phyloP scores from a whole-genome alignment of 2,329 filamentous ascomycete genomes.

The Fusarium brevicatenulatum region DNA sequence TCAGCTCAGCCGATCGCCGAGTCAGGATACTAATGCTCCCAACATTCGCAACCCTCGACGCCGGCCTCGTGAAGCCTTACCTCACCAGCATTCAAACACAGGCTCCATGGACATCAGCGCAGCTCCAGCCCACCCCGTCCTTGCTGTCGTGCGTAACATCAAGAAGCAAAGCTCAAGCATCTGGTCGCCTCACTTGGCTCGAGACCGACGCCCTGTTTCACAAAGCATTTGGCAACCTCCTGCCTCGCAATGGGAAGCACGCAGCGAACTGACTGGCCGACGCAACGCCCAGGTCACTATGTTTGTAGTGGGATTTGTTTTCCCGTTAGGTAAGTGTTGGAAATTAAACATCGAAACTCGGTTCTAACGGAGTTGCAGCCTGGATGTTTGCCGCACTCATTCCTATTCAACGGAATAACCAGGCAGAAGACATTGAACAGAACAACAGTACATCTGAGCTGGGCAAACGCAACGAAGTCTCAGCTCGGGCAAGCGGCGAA shows the following conservation, averaged over 20 bases:
- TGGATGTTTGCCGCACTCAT: slow-evolving; percentile 85
- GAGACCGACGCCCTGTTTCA: slow-evolving; percentile 67
- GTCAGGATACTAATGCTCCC: slow-evolving; percentile 59
- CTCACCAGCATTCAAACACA: slow-evolving; percentile 21
- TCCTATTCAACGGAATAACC: slow-evolving; percentile 71
- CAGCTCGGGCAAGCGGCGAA: slow-evolving; percentile 48
- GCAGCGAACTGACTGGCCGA: slow-evolving; percentile 69
- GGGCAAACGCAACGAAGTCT: slow-evolving; percentile 50
- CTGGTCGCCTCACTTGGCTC: slow-evolving; percentile 78
- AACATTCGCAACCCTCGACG: slow-evolving; percentile 59
- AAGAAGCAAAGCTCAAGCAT: slow-evolving; percentile 67
- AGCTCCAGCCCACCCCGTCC: slow-evolving; percentile 44
- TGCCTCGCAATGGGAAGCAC: slow-evolving; percentile 71
- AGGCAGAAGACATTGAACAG: slow-evolving; percentile 62
- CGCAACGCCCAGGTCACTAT: slow-evolving; percentile 79
- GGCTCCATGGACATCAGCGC: slow-evolving; percentile 59
- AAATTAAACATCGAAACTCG: neutral
- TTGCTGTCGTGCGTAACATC: slow-evolving; percentile 44
- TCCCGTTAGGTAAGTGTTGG: slow-evolving; percentile 71
- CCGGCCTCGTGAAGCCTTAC: slow-evolving; percentile 52
- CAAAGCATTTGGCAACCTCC: slow-evolving; percentile 79
- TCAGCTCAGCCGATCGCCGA: slow-evolving; percentile 59
- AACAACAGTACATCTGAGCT: slow-evolving; percentile 54
- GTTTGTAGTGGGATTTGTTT: slow-evolving; percentile 81
- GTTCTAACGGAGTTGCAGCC: slow-evolving; percentile 55